Percentiles rank a stretch among this genome's conserved stretches.
Evolutionary conservation across 83 land plant species (phyloP).

Genomic region (Thuja plicata): DNA sequence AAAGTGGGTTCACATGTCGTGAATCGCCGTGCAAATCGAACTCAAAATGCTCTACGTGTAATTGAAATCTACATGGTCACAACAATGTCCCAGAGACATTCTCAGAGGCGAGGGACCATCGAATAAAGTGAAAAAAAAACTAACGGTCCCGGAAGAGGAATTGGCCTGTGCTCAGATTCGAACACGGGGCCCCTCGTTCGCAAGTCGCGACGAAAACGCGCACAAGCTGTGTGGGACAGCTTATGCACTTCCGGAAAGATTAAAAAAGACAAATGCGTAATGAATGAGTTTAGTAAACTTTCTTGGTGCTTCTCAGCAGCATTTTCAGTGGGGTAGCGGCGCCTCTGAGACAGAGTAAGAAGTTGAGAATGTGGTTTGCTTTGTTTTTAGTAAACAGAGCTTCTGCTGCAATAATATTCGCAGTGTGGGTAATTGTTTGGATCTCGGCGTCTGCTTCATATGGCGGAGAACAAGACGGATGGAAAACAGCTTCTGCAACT

Average conservation of each 20-base stretch:
- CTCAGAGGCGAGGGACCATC: background rate
- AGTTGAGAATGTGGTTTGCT: background rate
- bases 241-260: background rate
- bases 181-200: background rate
- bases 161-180: background rate
- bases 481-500: conserved; percentile 60
- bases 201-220: background rate
- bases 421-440: background rate
- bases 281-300: background rate
- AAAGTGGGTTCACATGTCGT: background rate
- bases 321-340: background rate
- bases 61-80: too few relatives aligned
- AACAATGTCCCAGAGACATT: background rate
- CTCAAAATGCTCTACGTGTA: background rate
- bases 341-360: background rate
- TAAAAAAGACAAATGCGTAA: background rate
- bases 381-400: background rate
- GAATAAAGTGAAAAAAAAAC: background rate
- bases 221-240: background rate
- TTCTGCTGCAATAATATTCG: background rate
- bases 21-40: background rate
- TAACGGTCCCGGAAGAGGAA: background rate
- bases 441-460: background rate
- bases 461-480: conserved; percentile 19
- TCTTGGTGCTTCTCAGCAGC: background rate